A percentile compares a stretch with the other conserved stretches of the same genome.
phyloP scores from a whole-genome alignment of 495 filamentous ascomycete species.

The Daldinia decipiens region DNA sequence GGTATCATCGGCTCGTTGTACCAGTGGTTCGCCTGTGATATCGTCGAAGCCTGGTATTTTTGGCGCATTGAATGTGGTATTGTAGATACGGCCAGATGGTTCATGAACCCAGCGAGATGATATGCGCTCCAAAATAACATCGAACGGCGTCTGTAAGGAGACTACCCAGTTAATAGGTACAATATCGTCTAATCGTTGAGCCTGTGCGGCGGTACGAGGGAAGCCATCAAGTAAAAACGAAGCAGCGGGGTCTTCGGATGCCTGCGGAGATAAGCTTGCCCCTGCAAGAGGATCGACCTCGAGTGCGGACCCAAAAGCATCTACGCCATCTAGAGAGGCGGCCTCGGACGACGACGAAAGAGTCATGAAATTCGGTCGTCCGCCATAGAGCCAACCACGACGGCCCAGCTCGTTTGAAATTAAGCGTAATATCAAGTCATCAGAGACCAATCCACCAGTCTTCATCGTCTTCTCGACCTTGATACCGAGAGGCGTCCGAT shows the following conservation, averaged over 20 bases:
- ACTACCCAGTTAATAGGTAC: slow-evolving; percentile 94
- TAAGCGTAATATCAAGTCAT: slow-evolving; percentile 89
- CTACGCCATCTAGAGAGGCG: slow-evolving; percentile 44
- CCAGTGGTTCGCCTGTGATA: slow-evolving; percentile 86
- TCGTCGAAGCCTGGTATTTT: slow-evolving; percentile 85
- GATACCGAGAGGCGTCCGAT: slow-evolving; percentile 84
- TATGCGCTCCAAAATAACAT: slow-evolving; percentile 89
- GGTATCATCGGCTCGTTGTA: slow-evolving; percentile 84
- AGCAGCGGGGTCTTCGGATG: slow-evolving; percentile 75
- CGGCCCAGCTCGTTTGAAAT: slow-evolving; percentile 86
- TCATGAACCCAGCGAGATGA: slow-evolving; percentile 93
- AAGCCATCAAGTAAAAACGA: slow-evolving; percentile 98
- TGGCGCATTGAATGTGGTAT: slow-evolving; percentile 89
- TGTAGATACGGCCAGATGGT: slow-evolving; percentile 91
- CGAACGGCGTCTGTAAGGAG: slow-evolving; percentile 69
- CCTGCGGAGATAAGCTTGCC: slow-evolving; percentile 49
- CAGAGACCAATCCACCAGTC: slow-evolving; percentile 82
- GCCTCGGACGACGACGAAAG: slow-evolving; percentile 51
- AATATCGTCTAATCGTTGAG: slow-evolving; percentile 75
- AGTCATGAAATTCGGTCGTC: slow-evolving; percentile 55
- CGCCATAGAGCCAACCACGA: slow-evolving; percentile 78
- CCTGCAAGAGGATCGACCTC: slow-evolving; percentile 46
- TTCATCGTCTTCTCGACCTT: slow-evolving; percentile 90
- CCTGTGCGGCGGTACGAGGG: slow-evolving; percentile 86
- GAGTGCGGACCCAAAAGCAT: slow-evolving; percentile 55